A percentile compares a stretch with the other conserved stretches of the same genome.
Evolutionary conservation across 345 rosid species (phyloP).

Genomic region (Pelargonium nanum): DNA sequence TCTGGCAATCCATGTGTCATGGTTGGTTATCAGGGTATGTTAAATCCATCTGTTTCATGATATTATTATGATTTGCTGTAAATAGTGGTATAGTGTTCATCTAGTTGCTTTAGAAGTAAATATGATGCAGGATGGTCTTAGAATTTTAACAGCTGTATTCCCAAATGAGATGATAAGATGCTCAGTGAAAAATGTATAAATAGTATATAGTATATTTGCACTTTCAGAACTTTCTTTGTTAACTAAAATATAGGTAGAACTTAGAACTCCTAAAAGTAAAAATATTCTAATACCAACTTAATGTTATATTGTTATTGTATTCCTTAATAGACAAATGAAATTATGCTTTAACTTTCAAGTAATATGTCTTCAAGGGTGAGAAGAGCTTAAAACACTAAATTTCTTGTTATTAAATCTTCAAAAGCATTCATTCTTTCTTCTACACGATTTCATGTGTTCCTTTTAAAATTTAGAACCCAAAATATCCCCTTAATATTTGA

Average conservation of each 20-base stretch:
- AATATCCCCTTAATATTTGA: neutral
- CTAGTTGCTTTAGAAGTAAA: too few relatives aligned
- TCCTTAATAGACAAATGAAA: neutral
- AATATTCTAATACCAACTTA: neutral
- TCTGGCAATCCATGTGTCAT: conserved; percentile 71
- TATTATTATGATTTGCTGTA: neutral
- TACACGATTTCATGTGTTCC: neutral
- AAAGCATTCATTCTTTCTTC: neutral
- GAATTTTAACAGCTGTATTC: too few relatives aligned
- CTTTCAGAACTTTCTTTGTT: neutral
- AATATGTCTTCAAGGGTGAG: neutral
- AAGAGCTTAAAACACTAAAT: neutral
- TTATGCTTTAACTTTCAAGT: neutral
- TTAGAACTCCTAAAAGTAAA: neutral
- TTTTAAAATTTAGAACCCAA: neutral
- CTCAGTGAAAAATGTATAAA: too few relatives aligned
- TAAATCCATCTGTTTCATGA: conserved; percentile 4
- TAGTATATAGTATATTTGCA: too few relatives aligned
- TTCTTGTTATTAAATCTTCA: neutral
- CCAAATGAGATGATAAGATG: too few relatives aligned
- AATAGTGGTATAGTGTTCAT: neutral
- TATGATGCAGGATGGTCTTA: too few relatives aligned
- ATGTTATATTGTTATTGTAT: too few relatives aligned
- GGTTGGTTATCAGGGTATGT: conserved; percentile 70
- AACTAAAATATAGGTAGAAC: neutral